Evolutionary conservation across 208 protist genomes (phyloP).

Genomic region (Herpetomonas tarakana): DNA sequence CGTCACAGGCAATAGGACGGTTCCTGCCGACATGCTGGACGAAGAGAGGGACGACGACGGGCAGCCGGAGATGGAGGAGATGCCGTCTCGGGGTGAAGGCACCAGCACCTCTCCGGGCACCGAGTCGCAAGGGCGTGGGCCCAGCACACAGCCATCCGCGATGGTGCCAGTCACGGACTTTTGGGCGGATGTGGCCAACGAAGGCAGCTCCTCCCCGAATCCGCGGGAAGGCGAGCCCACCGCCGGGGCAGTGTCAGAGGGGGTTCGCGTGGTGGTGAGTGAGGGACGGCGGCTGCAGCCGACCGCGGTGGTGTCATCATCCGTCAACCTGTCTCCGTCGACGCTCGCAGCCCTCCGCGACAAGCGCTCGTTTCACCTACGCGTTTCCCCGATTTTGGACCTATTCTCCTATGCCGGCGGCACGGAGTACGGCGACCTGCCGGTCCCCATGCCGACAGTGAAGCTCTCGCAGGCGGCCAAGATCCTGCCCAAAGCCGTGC

Average conservation of each 20-base stretch:
- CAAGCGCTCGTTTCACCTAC: conserved; percentile 59
- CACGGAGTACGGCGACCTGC: conserved; percentile 40
- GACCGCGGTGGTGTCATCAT: neutral
- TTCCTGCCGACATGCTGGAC: conserved; percentile 68
- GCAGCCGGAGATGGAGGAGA: no score
- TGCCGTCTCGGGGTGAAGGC: neutral
- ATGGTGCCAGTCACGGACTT: neutral
- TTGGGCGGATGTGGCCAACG: neutral
- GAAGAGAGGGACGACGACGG: conserved; percentile 1
- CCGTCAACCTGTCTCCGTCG: neutral
- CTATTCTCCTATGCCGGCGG: conserved; percentile 75
- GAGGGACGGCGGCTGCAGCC: neutral
- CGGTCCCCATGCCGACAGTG: conserved; percentile 40
- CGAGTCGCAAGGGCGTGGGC: no score
- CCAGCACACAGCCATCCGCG: neutral
- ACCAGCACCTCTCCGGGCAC: neutral
- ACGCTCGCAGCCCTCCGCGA: neutral
- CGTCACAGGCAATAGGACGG: conserved; percentile 52
- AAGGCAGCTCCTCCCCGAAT: neutral
- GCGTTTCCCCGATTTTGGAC: conserved; percentile 51
- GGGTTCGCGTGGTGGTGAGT: neutral
- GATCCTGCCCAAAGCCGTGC: conserved; percentile 20
- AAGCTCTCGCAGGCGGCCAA: conserved; percentile 25
- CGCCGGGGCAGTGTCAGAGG: no score
- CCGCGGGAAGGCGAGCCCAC: neutral